phyloP scores from a whole-genome alignment of 1,139 yeast species.

The Suhomyces wounanorum region DNA sequence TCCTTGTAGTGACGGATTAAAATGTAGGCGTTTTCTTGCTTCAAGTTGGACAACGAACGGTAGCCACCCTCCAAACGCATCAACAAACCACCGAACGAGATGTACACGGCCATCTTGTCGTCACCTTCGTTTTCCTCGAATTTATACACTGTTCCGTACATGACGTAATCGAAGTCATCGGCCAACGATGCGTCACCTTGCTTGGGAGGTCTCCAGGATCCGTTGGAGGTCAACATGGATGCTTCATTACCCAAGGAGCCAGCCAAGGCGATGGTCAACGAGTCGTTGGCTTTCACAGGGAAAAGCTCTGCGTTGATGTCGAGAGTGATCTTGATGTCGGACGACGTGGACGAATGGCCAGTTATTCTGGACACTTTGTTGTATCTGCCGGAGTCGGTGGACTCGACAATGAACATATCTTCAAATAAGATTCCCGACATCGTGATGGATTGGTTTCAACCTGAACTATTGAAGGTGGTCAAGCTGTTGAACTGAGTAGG shows the following conservation, averaged over 20 bases:
- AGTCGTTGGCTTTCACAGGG: constrained; percentile 78
- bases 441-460: constrained; percentile 6
- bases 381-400: constrained; percentile 87
- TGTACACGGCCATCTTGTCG: constrained; percentile 80
- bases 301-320: constrained; percentile 93
- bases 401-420: constrained; percentile 85
- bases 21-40: constrained; percentile 92
- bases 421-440: constrained; percentile 90
- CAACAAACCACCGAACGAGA: constrained; percentile 93
- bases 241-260: constrained; percentile 68
- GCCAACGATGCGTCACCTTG: constrained; percentile 83
- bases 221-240: constrained; percentile 57
- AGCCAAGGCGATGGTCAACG: constrained; percentile 87
- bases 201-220: constrained; percentile 92
- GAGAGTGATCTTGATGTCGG: constrained; percentile 80
- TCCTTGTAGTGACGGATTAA: constrained; percentile 74
- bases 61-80: constrained; percentile 95
- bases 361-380: constrained; percentile 90
- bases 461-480: neutral
- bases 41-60: constrained; percentile 82
- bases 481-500: neutral
- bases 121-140: constrained; percentile 85
- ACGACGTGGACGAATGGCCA: constrained; percentile 82
- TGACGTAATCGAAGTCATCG: constrained; percentile 96
- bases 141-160: constrained; percentile 97